Evolutionary conservation across 495 filamentous ascomycete genomes (phyloP).

Genomic region (Neurospora hispaniola): DNA sequence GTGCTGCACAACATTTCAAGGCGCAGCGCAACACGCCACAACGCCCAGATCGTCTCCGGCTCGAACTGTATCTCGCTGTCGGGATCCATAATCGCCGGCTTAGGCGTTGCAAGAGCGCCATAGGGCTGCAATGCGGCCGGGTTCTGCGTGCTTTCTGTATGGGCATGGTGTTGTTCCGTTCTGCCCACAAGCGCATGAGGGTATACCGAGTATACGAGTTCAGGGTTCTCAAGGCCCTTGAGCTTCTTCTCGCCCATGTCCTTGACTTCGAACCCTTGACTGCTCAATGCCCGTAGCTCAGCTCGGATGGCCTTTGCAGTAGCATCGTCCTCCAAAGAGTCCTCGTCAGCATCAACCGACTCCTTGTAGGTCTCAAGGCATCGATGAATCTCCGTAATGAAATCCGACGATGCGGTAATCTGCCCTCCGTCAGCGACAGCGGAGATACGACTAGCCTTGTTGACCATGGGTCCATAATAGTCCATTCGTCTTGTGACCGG

Average conservation of each 20-base stretch:
- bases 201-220: conserved; percentile 88
- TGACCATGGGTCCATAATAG: conserved; percentile 99
- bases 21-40: conserved; percentile 83
- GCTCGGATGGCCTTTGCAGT: conserved; percentile 65
- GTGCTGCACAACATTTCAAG: conserved; percentile 87
- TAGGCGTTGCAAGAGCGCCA: conserved; percentile 32
- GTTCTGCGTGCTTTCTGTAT: conserved; percentile 23
- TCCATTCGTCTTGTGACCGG: conserved; percentile 97
- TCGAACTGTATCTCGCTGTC: conserved; percentile 58
- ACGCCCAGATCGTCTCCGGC: conserved; percentile 70
- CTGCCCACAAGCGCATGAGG: conserved; percentile 80
- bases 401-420: conserved; percentile 92
- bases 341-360: conserved; percentile 56
- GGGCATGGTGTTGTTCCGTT: conserved; percentile 50
- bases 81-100: conserved; percentile 29
- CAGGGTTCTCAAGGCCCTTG: conserved; percentile 95
- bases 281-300: conserved; percentile 77
- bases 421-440: conserved; percentile 94
- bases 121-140: conserved; percentile 2
- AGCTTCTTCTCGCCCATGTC: conserved; percentile 87
- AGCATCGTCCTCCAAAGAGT: conserved; percentile 58
- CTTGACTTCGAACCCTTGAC: conserved; percentile 93
- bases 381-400: conserved; percentile 89
- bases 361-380: conserved; percentile 79
- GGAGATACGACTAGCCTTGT: conserved; percentile 86